Base-by-base conservation (phyloP, 2,329 filamentous ascomycete genomes). In the Fusarium neocosmosporiellum region DNA sequence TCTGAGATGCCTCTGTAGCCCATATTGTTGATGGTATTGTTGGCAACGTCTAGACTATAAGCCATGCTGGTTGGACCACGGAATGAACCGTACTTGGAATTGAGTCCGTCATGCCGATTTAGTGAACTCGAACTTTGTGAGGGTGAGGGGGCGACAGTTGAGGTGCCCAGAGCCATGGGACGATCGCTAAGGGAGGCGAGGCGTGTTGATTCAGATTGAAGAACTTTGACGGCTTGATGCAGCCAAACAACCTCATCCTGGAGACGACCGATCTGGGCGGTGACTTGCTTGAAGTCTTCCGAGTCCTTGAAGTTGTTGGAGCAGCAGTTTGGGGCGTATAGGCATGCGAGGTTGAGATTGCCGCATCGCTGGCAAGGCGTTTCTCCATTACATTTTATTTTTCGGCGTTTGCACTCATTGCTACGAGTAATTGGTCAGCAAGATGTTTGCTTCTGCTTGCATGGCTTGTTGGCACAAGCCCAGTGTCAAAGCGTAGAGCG, bases 231-330 rank as follows among this genome's bases (percentile, higher is more conserved):
- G 75, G 88, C 93, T 67, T 89, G 89, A 78, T 92, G 94, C 34
- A 98, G 88, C 71, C 88, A 88, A 67, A 94, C 91, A 77, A 98
- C 93, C 83, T 98, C 94, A 63, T 96, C 92, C 81, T 98, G 95
- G 27, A 98, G 87, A 10, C 88, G 88, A 13, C 86, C 84, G 67
- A 98, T 90, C 74, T 96, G 93, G 36, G 88, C 86, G 63, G 90
- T 89, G 91, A 98, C 94, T 39, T 91, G 88, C 78, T 91, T 93
- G 86, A 95, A 98, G 80, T 98, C 95, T 11, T 97, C 94, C 54
- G 94, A 95, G 78, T 98, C 95, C 81, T 96, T 96, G 87, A 98
- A 95, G 81, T 90, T 94, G 84, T 90, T 95, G 70, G 89, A 84
- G 79, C 89, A 91, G 80, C 90, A 91, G 77, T 91, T 91, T 16